Evolutionary conservation across 2,329 filamentous ascomycete genomes (phyloP), one percentile per base, ranked within the genome.

Genomic region (Orbilia blumenaviensis): DNA sequence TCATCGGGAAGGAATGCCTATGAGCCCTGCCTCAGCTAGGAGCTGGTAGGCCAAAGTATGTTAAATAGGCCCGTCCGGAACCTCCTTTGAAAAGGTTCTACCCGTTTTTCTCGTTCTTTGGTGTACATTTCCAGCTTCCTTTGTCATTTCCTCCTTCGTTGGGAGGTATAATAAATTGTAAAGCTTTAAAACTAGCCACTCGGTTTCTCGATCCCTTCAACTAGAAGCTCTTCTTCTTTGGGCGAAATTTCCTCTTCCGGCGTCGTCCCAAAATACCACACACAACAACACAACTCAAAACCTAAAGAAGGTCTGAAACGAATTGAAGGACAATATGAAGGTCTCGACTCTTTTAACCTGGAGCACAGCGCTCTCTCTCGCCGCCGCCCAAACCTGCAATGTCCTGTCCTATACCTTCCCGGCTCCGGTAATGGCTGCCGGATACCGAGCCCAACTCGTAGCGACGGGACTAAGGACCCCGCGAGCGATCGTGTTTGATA

Each of bases 401-500:
- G 64, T 76, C 6, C 32, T 76, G 12, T 61, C 72, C 21, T 76
- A 64, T 16, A 76, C 58, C 9, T 68, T 42, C 21, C 38, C 64
- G 0, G 64, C 72, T 10, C 72, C 72, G 8, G 64, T 76, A 12
- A 66, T 76, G 72, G 72, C 72, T 8, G 16, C 72, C 7, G 84
- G 84, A 29, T 87, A 85, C 84, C 81, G 83, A 4, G 84, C 83
- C 14, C 82, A 84, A 72, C 81, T 87, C 1, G 80, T 86, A 21
- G 83, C 83, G 41, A 83, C 82, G 25, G 83, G 83, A 14, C 79
- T 86, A 54, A 82, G 79, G 3, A 82, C 81, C 9, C 86, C 86
- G 1, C 83, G 86, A 10, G 82, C 83, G 52, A 82, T 87, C 58
- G 79, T 83, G 3, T 85, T 87, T 66, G 86, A 88, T 77, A 78